Evolutionary conservation across 75 land plant species (phyloP), one percentile per base, ranked within the genome.

Genomic region (Sequoiadendron giganteum): DNA sequence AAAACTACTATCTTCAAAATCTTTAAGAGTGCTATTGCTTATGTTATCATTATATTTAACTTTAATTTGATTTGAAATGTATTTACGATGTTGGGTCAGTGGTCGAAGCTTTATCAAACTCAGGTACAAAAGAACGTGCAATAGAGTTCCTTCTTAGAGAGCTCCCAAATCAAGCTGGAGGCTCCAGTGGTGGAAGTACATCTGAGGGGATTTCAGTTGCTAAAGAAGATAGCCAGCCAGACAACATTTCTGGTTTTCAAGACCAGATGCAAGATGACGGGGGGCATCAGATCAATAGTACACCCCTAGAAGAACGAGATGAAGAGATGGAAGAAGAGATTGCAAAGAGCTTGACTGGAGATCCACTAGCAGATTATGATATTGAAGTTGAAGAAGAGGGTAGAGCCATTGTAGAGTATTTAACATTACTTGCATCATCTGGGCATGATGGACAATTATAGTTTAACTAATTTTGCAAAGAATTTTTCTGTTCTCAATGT

Each of bases 301-400:
- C 10, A 80, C 55, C 89, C 55, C 18, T 70, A 13, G 86, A 87
- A 70, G 91, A 88, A 25, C 89, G 95, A 48, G 99, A 97, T 88
- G 88, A 83, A 49, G 99, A 94, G 85, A 97, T 98, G 99, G 99
- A 98, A 85, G 89, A 90, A 83, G 95, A 94, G 86, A 94, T 98
- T 79, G 93, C 95, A n/a, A 79, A 52, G 5, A 94, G 92, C 86
- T 78, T 98, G 83, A 91, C 87, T 13, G 97, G 91, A 45, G 99
- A 97, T 87, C 92, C 95, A 3, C 89, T 93, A 25, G 91, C 95
- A 18, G 99, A 97, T 83, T 97, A 97, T 88, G 97, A 97, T 84
- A 91, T 98, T 86, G 99, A 98, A 32, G 94, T 98, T 45, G 88
- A 93, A 73, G 89, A 90, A 86, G 99, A 98, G 95, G 99, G 99